Evolutionary conservation across 208 protist genomes (phyloP), one percentile per base, ranked within the genome.

Genomic region (Acanthamoeba sp.): DNA sequence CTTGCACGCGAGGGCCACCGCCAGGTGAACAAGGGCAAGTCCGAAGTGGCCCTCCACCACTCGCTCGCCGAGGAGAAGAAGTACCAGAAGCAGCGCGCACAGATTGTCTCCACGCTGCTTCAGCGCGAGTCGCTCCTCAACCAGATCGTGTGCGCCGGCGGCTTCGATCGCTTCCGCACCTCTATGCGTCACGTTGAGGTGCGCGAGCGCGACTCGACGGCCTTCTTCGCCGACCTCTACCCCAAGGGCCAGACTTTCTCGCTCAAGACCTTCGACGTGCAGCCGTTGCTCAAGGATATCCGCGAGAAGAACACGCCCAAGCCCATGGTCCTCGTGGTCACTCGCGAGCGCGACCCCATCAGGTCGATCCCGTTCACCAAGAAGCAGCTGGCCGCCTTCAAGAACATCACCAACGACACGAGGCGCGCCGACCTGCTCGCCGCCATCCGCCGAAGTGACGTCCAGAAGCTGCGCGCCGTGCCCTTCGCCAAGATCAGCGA

Each of bases 221-320:
- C 62, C 62, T 7, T 7, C 20, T 7, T 48, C 16, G 36, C 36
- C 36, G 24, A 73, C n/a, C 27, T 32, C 27, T 32, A 22, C 52
- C 18, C 52, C 12, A 6, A 20, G 1, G 52, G 52, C 52, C 3
- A 20, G 52, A 1, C 52, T 2, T 78, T 78, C 69, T 20, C 5
- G 34, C 69, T 78, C 16, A 78, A 78, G 69, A 29, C 42, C 16
- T 78, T 27, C 34, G n/a, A 78, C 69, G 34, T 45, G 34, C 69
- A 78, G 69, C 69, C 69, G 69, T 34, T 78, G 36, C 38, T 78
- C 24, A 38, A 45, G 69, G 69, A 78, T 6, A 78, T 78, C 69
- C 69, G 69, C 69, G 69, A 38, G 16, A 3, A 34, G 6, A 4
- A 24, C 69, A 78, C 69, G 34, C 5, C n/a, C 34, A 42, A 45